phyloP scores from a whole-genome alignment of 2,329 filamentous ascomycete species.

The Pyricularia sp. region DNA sequence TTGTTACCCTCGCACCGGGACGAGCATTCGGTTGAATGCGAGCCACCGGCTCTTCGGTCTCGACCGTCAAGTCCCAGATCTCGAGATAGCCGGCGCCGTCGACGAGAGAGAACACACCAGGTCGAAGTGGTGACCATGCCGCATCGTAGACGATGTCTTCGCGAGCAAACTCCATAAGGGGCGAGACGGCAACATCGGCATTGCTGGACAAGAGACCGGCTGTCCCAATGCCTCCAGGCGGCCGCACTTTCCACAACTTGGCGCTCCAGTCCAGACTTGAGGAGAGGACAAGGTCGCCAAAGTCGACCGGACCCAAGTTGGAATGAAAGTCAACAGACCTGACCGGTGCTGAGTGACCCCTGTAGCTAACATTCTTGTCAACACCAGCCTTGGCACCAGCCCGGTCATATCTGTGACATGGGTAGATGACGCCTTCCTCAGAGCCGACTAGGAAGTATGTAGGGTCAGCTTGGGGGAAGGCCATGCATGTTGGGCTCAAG shows the following conservation, averaged over 20 bases:
- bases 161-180: conserved; percentile 78
- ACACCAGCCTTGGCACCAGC: conserved; percentile 94
- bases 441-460: conserved; percentile 96
- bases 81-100: conserved; percentile 88
- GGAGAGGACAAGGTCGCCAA: conserved; percentile 87
- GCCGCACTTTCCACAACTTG: conserved; percentile 88
- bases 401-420: conserved; percentile 92
- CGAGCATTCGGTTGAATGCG: conserved; percentile 59
- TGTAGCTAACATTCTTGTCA: conserved; percentile 77
- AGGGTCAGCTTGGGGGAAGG: conserved; percentile 87
- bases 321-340: conserved; percentile 97
- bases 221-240: conserved; percentile 32
- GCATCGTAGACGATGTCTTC: conserved; percentile 97
- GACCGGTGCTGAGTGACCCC: conserved; percentile 82
- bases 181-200: conserved; percentile 44
- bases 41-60: conserved; percentile 83
- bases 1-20: conserved; percentile 56
- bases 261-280: conserved; percentile 93
- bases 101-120: conserved; percentile 86
- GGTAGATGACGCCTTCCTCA: conserved; percentile 92
- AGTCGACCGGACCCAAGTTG: conserved; percentile 78
- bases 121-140: conserved; percentile 86
- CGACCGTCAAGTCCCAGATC: conserved; percentile 86
- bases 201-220: conserved; percentile 14
- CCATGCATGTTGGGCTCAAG: conserved; percentile 84